A percentile compares a stretch with the other conserved stretches of the same genome.
These are phyloP conservation scores for Musa schizocarpa DNA, from an alignment of 176 grass and related monocot genomes.

Conservation along the genomic window DNA sequence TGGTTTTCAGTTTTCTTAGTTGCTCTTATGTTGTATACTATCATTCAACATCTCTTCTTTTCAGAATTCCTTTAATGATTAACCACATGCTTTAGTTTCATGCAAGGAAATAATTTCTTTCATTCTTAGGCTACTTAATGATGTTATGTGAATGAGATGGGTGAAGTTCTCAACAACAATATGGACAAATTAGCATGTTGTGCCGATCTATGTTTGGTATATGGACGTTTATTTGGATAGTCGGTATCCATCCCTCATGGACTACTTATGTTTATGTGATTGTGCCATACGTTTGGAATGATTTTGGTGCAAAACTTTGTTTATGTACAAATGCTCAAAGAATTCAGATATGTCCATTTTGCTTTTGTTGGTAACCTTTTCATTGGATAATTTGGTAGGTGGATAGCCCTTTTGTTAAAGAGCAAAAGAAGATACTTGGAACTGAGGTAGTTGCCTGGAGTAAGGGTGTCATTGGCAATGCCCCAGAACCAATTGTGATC, in stretches of 20 bases:
- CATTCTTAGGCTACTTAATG: too few species aligned
- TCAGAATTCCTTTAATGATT: too few species aligned
- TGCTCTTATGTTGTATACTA: not conserved
- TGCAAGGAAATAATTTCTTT: too few species aligned
- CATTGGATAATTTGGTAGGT: conserved; percentile 35
- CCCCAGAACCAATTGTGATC: conserved; percentile 76
- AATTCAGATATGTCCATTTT: conserved; percentile 15
- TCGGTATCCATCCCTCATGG: not conserved
- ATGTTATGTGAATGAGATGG: too few species aligned
- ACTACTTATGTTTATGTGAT: not conserved
- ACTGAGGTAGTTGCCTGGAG: conserved; percentile 74
- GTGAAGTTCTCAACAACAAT: too few species aligned
- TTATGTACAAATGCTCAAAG: not conserved
- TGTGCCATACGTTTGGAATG: too few species aligned
- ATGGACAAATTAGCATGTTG: too few species aligned
- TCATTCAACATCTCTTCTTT: too few species aligned
- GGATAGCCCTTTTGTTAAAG: conserved; percentile 67
- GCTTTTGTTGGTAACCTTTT: conserved; percentile 2
- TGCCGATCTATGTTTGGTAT: not conserved
- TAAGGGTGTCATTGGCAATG: conserved; percentile 51
- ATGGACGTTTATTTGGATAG: not conserved
- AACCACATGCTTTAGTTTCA: too few species aligned
- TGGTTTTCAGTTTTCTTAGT: not conserved
- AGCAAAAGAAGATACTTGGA: conserved; percentile 56
- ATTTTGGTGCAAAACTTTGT: not conserved